Conservation (phyloP, 2,329 filamentous ascomycete genomes). For the Ascochyta fabae region DNA sequence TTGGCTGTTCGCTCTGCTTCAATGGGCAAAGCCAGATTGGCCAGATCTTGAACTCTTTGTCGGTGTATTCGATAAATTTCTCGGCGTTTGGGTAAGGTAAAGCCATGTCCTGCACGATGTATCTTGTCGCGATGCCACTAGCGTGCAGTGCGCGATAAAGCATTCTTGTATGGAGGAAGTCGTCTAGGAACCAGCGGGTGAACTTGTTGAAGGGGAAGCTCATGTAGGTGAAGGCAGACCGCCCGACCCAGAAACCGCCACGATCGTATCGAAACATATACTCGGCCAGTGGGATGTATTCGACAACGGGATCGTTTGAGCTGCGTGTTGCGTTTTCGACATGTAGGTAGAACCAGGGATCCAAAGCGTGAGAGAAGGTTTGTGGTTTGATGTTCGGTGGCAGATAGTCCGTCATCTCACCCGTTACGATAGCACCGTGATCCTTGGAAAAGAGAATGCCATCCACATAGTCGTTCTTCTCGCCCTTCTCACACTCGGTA, state of each 20-base stretch:
- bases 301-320: conserved; percentile 48
- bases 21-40: conserved; percentile 59
- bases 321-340: conserved; percentile 49
- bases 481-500: conserved; percentile 43
- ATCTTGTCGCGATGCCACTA: conserved; percentile 64
- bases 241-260: conserved; percentile 72
- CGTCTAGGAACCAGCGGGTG: conserved; percentile 67
- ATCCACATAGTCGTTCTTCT: conserved; percentile 56
- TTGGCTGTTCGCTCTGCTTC: conserved; percentile 41
- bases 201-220: conserved; percentile 68
- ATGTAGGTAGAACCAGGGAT: conserved; percentile 61
- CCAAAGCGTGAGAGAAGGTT: conserved; percentile 52
- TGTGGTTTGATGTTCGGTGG: conserved; percentile 36
- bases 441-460: conserved; percentile 57
- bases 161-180: conserved; percentile 67
- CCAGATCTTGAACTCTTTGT: conserved; percentile 51
- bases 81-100: conserved; percentile 53
- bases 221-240: conserved; percentile 69
- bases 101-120: conserved; percentile 70
- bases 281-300: conserved; percentile 67
- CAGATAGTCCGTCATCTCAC: conserved; percentile 51
- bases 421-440: conserved; percentile 54
- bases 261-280: conserved; percentile 76
- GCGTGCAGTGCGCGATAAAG: conserved; percentile 71
- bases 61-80: conserved; percentile 53